Evolutionary conservation across 208 protist species (phyloP).

Genomic region (Borovskyia barvae): DNA sequence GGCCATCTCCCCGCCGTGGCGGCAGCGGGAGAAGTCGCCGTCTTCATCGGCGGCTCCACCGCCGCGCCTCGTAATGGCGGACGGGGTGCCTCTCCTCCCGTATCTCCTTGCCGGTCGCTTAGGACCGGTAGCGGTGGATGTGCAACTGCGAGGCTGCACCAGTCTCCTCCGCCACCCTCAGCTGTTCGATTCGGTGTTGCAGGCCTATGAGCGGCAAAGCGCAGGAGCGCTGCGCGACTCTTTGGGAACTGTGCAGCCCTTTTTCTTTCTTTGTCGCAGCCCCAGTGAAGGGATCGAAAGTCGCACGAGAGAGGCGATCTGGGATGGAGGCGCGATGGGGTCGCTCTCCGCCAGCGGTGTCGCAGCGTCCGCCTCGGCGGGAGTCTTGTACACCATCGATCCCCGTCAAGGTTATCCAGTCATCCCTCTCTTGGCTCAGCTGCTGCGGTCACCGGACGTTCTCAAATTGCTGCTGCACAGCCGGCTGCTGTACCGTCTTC

Average conservation of each 20-base stretch:
- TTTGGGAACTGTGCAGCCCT: slow-evolving; percentile 31
- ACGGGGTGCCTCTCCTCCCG: slow-evolving; percentile 45
- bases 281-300: not conserved
- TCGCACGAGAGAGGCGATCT: not conserved
- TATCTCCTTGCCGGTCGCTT: slow-evolving; percentile 46
- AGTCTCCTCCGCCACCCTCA: slow-evolving; percentile 42
- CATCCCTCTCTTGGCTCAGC: slow-evolving; percentile 48
- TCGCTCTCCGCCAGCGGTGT: not conserved
- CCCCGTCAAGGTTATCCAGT: slow-evolving; percentile 29
- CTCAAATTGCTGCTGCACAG: slow-evolving; percentile 56
- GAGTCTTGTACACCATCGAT: slow-evolving; percentile 45
- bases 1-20: not conserved
- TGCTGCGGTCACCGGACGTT: slow-evolving; percentile 40
- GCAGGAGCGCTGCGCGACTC: slow-evolving; percentile 19
- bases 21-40: no score
- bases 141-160: slow-evolving; percentile 39
- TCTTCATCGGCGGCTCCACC: not conserved
- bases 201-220: slow-evolving; percentile 30
- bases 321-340: no score
- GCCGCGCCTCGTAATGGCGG: slow-evolving; percentile 18
- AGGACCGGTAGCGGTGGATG: slow-evolving; percentile 62
- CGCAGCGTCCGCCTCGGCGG: slow-evolving; percentile 4
- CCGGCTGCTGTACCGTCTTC: slow-evolving; percentile 48
- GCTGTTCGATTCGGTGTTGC: slow-evolving; percentile 35
- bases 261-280: slow-evolving; percentile 33